A percentile compares a stretch with the other conserved stretches of the same genome.
Evolutionary conservation across 2,329 filamentous ascomycete species (phyloP).

Genomic region (Cercospora sesami): DNA sequence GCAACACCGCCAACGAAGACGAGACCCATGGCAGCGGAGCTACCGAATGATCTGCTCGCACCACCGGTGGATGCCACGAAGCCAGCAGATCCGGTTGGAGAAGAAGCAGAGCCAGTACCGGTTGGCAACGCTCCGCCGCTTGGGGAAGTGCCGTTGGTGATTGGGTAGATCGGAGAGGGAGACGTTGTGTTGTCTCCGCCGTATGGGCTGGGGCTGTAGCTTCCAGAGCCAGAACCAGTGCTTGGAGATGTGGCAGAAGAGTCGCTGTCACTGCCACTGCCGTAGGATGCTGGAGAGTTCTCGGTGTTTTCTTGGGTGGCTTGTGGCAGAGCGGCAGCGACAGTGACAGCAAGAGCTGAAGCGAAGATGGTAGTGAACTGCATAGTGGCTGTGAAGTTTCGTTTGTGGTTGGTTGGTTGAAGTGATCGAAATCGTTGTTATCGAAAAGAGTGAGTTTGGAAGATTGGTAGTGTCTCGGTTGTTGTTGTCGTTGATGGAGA

Average conservation of each 20-base stretch:
- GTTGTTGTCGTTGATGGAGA: conserved; percentile 4
- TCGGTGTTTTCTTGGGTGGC: not conserved
- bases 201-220: not conserved
- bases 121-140: conserved; percentile 13
- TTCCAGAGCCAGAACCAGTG: not conserved
- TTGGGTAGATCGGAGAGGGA: conserved; percentile 8
- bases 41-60: conserved; percentile 9
- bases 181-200: not conserved
- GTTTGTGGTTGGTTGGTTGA: not conserved
- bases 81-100: conserved; percentile 12
- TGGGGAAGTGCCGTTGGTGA: conserved; percentile 18
- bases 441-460: not conserved
- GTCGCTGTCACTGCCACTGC: not conserved
- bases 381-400: conserved; percentile 10
- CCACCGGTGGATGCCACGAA: conserved; percentile 13
- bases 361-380: conserved; percentile 22
- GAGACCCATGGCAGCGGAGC: conserved; percentile 21
- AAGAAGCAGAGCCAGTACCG: conserved; percentile 13
- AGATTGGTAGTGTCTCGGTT: not conserved
- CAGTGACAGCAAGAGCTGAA: conserved; percentile 16
- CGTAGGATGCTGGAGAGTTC: not conserved
- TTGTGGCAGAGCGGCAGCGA: conserved; percentile 16
- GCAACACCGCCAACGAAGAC: conserved; percentile 22
- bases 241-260: not conserved
- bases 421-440: not conserved